Conservation (phyloP, 164 flowering plant genomes). For the Nymphaea thermarum region DNA sequence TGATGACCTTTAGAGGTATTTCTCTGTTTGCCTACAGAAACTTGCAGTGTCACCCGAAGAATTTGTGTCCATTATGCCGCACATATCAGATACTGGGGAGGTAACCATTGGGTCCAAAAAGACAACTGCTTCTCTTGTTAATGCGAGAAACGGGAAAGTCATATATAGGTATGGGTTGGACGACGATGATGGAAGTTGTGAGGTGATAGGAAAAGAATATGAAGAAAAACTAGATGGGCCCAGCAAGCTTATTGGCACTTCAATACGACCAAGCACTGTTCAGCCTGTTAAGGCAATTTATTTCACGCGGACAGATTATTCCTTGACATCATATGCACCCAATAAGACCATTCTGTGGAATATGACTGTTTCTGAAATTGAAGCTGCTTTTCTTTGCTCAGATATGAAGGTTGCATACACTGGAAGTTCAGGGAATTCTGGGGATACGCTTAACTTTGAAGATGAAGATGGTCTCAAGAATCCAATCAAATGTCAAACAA, state of each 20-base stretch:
- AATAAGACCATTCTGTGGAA: constrained; percentile 35
- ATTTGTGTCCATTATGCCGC: constrained; percentile 23
- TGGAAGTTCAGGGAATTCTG: constrained; percentile 5
- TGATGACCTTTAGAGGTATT: background rate
- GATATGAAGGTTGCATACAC: constrained; percentile 15
- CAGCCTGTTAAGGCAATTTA: constrained; percentile 19
- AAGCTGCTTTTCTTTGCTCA: constrained; percentile 32
- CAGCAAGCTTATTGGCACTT: constrained; percentile 12
- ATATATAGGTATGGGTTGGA: constrained; percentile 14
- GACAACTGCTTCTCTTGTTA: constrained; percentile 39
- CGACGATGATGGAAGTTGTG: constrained; percentile 1
- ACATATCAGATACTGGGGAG: constrained; percentile 34
- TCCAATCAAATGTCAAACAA: constrained; percentile 30
- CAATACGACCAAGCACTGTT: constrained; percentile 11
- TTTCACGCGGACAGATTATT: constrained; percentile 51
- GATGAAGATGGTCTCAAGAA: constrained; percentile 10
- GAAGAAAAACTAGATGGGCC: constrained; percentile 10
- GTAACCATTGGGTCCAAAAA: constrained; percentile 39
- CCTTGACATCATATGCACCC: constrained; percentile 19
- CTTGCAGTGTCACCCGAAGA: constrained; percentile 27
- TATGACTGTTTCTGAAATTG: constrained; percentile 36
- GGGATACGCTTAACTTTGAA: constrained; percentile 13
- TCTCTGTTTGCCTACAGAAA: constrained; percentile 16
- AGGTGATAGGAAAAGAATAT: background rate
- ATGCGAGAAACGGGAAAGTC: constrained; percentile 41